A percentile compares a stretch with the other conserved stretches of the same genome.
phyloP scores from a whole-genome alignment of 2,329 filamentous ascomycete species.

The Hypocreales sp. region DNA sequence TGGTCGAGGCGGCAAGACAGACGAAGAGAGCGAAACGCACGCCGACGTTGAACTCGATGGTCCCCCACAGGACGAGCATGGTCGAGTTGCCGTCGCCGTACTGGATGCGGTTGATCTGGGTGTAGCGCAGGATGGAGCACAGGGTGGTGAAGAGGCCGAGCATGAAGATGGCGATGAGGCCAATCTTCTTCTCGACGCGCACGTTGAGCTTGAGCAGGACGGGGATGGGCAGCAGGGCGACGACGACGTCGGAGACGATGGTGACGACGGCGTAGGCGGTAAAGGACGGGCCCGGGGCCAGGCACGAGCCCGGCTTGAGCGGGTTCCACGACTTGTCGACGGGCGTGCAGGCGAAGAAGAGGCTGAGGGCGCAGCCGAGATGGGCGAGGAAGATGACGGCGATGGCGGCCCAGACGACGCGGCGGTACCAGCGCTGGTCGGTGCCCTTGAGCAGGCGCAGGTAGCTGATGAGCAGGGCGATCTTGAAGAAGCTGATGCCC shows the following conservation, averaged over 20 bases:
- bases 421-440: conserved; percentile 25
- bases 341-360: conserved; percentile 34
- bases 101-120: conserved; percentile 33
- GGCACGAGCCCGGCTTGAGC: conserved; percentile 21
- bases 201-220: conserved; percentile 32
- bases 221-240: conserved; percentile 33
- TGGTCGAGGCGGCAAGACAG: no score
- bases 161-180: conserved; percentile 33
- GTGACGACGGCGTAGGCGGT: conserved; percentile 35
- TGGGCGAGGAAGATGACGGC: conserved; percentile 27
- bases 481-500: conserved; percentile 41
- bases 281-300: conserved; percentile 30
- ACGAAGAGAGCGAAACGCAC: conserved; percentile 17
- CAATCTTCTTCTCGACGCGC: conserved; percentile 29
- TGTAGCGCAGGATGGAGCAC: conserved; percentile 35
- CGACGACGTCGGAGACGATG: conserved; percentile 32
- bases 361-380: conserved; percentile 28
- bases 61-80: conserved; percentile 39
- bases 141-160: conserved; percentile 38
- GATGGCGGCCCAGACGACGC: conserved; percentile 28
- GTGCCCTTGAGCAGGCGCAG: conserved; percentile 33
- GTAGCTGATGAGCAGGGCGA: conserved; percentile 36
- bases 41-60: conserved; percentile 40
- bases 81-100: conserved; percentile 37
- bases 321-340: conserved; percentile 31